Evolutionary conservation across 2,329 filamentous ascomycete species (phyloP).

Genomic region (Thielaviopsis populi): DNA sequence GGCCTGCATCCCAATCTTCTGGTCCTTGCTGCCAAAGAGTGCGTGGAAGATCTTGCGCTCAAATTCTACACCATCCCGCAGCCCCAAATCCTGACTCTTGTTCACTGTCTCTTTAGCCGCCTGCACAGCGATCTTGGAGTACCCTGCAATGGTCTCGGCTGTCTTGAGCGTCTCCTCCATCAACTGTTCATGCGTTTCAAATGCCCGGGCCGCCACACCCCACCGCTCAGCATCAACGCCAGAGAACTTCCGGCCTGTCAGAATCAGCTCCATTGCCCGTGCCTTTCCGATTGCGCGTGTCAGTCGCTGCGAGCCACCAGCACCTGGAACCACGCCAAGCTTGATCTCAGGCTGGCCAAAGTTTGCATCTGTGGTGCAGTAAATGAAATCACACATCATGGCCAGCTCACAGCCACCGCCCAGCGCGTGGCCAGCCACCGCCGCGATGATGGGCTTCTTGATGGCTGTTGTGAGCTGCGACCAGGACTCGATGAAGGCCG

Average conservation of each 20-base stretch:
- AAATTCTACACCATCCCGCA: slow-evolving; percentile 86
- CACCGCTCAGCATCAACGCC: slow-evolving; percentile 76
- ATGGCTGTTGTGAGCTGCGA: slow-evolving; percentile 67
- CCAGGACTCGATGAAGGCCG: slow-evolving; percentile 92
- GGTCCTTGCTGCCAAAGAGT: slow-evolving; percentile 85
- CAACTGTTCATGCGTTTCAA: slow-evolving; percentile 65
- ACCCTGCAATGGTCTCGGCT: slow-evolving; percentile 76
- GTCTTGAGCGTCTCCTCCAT: slow-evolving; percentile 69
- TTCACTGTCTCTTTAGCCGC: slow-evolving; percentile 97
- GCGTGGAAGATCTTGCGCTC: slow-evolving; percentile 88
- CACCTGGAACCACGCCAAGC: slow-evolving; percentile 81
- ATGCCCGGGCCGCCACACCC: slow-evolving; percentile 75
- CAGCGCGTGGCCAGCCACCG: slow-evolving; percentile 86
- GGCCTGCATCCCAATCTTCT: slow-evolving; percentile 93
- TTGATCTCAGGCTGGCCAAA: slow-evolving; percentile 98
- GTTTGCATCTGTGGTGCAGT: slow-evolving; percentile 71
- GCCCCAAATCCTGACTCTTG: slow-evolving; percentile 83
- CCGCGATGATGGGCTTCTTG: slow-evolving; percentile 88
- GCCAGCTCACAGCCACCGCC: slow-evolving; percentile 93
- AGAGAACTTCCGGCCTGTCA: slow-evolving; percentile 71
- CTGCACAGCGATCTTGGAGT: slow-evolving; percentile 74
- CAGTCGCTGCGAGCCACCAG: slow-evolving; percentile 77
- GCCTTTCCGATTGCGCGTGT: slow-evolving; percentile 72
- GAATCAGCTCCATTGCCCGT: slow-evolving; percentile 78
- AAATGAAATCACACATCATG: slow-evolving; percentile 93